Evolutionary conservation across 129 eudicot genomes (phyloP), one percentile per base, ranked within the genome.

Genomic region (Pulicaria dysenterica): DNA sequence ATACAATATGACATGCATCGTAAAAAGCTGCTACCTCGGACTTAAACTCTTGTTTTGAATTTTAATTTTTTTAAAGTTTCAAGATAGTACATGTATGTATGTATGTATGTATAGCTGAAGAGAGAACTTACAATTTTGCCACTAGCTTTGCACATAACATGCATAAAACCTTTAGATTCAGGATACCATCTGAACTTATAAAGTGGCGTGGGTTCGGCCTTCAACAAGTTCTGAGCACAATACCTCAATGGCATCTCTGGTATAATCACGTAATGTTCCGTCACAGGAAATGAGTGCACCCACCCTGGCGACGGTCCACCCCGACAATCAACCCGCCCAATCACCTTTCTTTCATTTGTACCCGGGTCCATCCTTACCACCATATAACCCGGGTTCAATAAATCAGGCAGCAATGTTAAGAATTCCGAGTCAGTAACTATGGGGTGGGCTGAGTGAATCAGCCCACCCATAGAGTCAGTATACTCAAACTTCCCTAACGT

Each of bases 181-280:
- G 98, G 98, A 49, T 79, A 86, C 98, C 98, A 93, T 83, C 87
- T 72, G 59, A 93, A 93, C 85, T 93, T 93, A 70, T 83, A 93
- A 19, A 93, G 85, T 16, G 98, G 98, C 5, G 98, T 93, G 8
- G 96, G 98, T 83, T 89, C 92, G 48, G 98, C 98, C 77, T 83
- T 87, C 1, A 93, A 76, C 73, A 93, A 61, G 84, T 87, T 93
- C 58, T 83, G 84, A 2, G 88, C 95, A 85, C 95, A 89, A 84
- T 93, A 93, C 68, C 98, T 84, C 76, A 93, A 81, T 10, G 98
- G 90, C 98, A 93, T 93, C 79, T 93, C 98, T 16, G 98, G 98
- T 72, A 93, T 92, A 59, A 93, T 75, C 50, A 93, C 81, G 47
- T 89, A 93, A 77, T 90, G 87, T 60, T 93, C 98, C 3, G 98